Base-by-base conservation (phyloP, 495 filamentous ascomycete species). In the Penicillium samsonianum region DNA sequence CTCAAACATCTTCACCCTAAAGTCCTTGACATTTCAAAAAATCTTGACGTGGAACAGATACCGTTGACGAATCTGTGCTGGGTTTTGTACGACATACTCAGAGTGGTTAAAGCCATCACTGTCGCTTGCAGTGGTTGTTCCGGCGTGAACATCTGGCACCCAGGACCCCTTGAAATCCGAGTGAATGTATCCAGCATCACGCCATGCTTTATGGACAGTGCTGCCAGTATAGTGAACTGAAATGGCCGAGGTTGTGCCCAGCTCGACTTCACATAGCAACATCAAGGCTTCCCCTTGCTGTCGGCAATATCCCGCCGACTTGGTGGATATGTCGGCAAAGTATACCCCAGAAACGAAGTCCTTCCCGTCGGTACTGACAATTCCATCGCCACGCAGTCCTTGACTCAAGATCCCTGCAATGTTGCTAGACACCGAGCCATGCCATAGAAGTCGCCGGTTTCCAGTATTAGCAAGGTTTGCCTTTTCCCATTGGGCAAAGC, bases 351-450 rank as follows among this genome's bases (percentile, higher is more conserved):
- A 9, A 26, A 26, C n/a, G 30, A 56, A 60, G 26, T 2, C 0
- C 37, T 45, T 52, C 2, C 26, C 45, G 1, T 25, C 16, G 1
- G 31, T 5, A 44, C 42, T 55, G 20, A 20, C 26, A n/a, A 59
- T 31, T 28, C 52, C 51, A 20, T 38, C 14, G 8, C 20, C 35
- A 12, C 86, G 84, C 6, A 94, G 77, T 14, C 90, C 90, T 66
- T 91, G 85, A 41, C 78, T 84, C 20, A 93, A 75, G 28, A 93
- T 91, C 38, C 88, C 86, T 38, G 80, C 81, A 63, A 86, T 91
- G 63, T 92, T 91, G 20, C 82, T 87, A 17, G 73, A 70, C 0
- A 82, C 75, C 0, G 69, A 69, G 17, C 89, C 89, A 63, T 94
- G 90, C 90, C 90, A 94, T 9, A 94, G 77, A 7, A 92, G 82